Conservation (phyloP, 2,329 filamentous ascomycete genomes). For the Fusarium sp. region DNA sequence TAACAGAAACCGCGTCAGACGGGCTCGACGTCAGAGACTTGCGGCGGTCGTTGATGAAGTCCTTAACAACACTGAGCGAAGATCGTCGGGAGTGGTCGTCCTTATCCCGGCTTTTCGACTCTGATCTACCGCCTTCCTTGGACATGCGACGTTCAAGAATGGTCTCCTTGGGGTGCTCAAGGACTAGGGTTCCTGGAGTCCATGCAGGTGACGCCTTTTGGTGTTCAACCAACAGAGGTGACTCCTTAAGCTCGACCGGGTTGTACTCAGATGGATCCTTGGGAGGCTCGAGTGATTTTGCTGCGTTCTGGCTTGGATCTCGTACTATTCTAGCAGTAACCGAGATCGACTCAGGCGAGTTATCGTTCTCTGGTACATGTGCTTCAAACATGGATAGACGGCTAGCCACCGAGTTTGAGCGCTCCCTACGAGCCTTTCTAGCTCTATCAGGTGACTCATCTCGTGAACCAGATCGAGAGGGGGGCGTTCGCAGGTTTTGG, state of each 20-base stretch:
- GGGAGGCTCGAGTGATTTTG: slow-evolving; percentile 54
- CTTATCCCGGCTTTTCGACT: slow-evolving; percentile 50
- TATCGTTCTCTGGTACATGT: slow-evolving; percentile 30
- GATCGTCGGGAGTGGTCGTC: slow-evolving; percentile 62
- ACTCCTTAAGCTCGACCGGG: slow-evolving; percentile 66
- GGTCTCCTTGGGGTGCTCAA: slow-evolving; percentile 54
- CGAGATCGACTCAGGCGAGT: slow-evolving; percentile 74
- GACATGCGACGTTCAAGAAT: slow-evolving; percentile 62
- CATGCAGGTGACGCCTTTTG: slow-evolving; percentile 51
- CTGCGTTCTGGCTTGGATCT: slow-evolving; percentile 62
- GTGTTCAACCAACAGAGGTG: slow-evolving; percentile 68
- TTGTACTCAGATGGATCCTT: slow-evolving; percentile 58
- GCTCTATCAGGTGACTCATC: slow-evolving; percentile 60
- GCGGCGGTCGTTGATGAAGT: slow-evolving; percentile 70
- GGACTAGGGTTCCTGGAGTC: slow-evolving; percentile 42
- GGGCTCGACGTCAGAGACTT: slow-evolving; percentile 62
- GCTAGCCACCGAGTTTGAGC: slow-evolving; percentile 66
- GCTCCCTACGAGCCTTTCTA: slow-evolving; percentile 53
- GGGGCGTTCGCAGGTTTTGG: slow-evolving; percentile 45
- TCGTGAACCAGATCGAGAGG: slow-evolving; percentile 52
- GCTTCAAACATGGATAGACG: slow-evolving; percentile 67
- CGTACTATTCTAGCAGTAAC: slow-evolving; percentile 87
- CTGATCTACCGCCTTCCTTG: slow-evolving; percentile 51
- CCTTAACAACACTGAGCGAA: slow-evolving; percentile 69
- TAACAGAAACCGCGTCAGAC: slow-evolving; percentile 52